A percentile compares a stretch with the other conserved stretches of the same genome.
phyloP scores from a whole-genome alignment of 805 yeast genomes.

The Ogataea nonfermentans region DNA sequence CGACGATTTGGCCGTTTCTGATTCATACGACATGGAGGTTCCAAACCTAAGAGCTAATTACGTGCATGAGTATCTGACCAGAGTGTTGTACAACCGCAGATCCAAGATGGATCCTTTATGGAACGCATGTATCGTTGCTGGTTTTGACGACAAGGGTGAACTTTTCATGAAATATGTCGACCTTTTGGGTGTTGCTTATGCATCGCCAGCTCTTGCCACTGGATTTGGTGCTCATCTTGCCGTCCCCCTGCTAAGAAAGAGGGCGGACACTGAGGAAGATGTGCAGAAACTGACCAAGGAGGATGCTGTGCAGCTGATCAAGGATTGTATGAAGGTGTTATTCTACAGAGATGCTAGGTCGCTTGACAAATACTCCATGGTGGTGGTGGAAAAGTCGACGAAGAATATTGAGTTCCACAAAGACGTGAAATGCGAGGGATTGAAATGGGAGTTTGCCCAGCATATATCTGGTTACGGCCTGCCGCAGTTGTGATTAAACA shows the following conservation, averaged over 20 bases:
- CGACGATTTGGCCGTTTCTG: slow-evolving; percentile 76
- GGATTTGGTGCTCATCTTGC: slow-evolving; percentile 98
- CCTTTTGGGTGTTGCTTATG: slow-evolving; percentile 85
- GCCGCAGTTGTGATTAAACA: slow-evolving; percentile 30
- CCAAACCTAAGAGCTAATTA: slow-evolving; percentile 73
- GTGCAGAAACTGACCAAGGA: slow-evolving; percentile 64
- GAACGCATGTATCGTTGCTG: slow-evolving; percentile 93
- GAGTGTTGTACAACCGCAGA: slow-evolving; percentile 83
- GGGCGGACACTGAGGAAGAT: slow-evolving; percentile 77
- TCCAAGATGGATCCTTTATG: slow-evolving; percentile 93
- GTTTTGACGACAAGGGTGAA: slow-evolving; percentile 65
- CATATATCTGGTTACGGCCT: slow-evolving; percentile 85
- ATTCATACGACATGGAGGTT: slow-evolving; percentile 73
- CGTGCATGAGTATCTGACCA: slow-evolving; percentile 82
- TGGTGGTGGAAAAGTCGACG: slow-evolving; percentile 64
- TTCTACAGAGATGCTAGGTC: slow-evolving; percentile 97
- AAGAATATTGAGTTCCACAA: slow-evolving; percentile 56
- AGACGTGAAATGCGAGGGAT: slow-evolving; percentile 63
- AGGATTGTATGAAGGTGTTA: slow-evolving; percentile 88
- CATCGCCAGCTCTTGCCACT: slow-evolving; percentile 86
- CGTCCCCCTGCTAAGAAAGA: slow-evolving; percentile 81
- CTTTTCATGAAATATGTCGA: slow-evolving; percentile 87
- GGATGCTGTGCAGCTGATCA: slow-evolving; percentile 73
- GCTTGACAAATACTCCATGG: slow-evolving; percentile 77
- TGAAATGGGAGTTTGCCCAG: slow-evolving; percentile 89